phyloP scores from a whole-genome alignment of 2,329 filamentous ascomycete genomes.

The Grosmannia serpens region DNA sequence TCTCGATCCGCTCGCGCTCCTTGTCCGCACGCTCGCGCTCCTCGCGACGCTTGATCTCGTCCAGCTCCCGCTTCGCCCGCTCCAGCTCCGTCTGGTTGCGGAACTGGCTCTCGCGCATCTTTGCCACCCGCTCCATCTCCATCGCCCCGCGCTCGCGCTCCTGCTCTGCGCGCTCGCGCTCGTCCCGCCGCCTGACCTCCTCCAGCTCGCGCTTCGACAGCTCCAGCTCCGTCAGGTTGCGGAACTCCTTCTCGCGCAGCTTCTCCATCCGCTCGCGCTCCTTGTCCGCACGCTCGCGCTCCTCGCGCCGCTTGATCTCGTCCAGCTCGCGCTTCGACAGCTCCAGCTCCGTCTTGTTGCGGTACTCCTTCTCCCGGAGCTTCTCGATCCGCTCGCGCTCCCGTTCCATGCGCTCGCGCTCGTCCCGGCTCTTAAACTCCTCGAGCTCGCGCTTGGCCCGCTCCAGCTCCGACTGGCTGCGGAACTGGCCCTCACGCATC shows the following conservation, averaged over 20 bases:
- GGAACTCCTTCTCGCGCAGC: conserved; percentile 27
- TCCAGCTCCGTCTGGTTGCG: conserved; percentile 41
- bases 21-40: conserved; percentile 38
- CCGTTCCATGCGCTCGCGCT: conserved; percentile 18
- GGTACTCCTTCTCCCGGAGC: conserved; percentile 27
- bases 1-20: conserved; percentile 34
- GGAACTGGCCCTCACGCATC: conserved; percentile 27
- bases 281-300: conserved; percentile 18
- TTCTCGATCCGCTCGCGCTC: conserved; percentile 1
- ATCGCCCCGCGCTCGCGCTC: conserved; percentile 36
- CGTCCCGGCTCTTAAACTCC: conserved; percentile 27
- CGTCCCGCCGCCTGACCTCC: conserved; percentile 31
- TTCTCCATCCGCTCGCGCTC: not conserved
- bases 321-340: conserved; percentile 31
- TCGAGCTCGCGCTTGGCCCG: conserved; percentile 31
- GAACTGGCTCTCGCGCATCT: conserved; percentile 29
- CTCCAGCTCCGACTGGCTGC: conserved; percentile 37
- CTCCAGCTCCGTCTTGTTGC: conserved; percentile 37
- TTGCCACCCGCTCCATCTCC: conserved; percentile 34
- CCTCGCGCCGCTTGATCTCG: conserved; percentile 27
- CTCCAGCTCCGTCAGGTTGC: conserved; percentile 37
- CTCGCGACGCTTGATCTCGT: conserved; percentile 31
- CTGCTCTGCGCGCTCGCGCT: conserved; percentile 36
- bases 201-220: conserved; percentile 31
- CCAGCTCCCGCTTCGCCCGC: conserved; percentile 29